These are phyloP conservation scores for Polytrichum formosum DNA, from an alignment of 225 moss, liverwort and hornwort species.

Conservation along the genomic window DNA sequence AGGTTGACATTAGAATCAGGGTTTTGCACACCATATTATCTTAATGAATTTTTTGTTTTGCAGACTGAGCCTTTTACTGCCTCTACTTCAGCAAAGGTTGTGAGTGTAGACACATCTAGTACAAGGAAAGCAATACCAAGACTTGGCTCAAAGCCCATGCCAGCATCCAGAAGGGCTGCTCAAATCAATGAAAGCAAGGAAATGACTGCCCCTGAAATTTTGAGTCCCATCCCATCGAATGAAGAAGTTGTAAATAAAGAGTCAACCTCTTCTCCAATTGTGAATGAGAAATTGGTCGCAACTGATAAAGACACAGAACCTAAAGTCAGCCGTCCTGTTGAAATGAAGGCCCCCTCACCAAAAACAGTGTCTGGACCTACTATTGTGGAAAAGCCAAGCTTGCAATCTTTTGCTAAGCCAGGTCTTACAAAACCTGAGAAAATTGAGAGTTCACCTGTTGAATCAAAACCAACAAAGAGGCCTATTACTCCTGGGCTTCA, in stretches of 20 bases:
- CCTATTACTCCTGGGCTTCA: neutral
- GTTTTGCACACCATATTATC: too few species aligned
- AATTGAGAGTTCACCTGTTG: neutral
- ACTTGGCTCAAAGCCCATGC: conserved; percentile 29
- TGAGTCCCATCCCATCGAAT: neutral
- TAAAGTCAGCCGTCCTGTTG: conserved; percentile 7
- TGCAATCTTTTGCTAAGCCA: neutral
- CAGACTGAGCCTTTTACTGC: conserved; percentile 21
- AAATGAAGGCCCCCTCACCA: neutral
- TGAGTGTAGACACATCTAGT: conserved; percentile 1
- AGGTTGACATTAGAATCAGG: too few species aligned
- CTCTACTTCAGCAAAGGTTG: conserved; percentile 12
- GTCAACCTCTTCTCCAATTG: conserved; percentile 3
- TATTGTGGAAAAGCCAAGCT: neutral
- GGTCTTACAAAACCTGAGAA: neutral
- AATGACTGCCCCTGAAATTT: neutral
- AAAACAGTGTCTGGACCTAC: neutral
- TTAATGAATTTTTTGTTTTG: neutral
- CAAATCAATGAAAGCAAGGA: conserved; percentile 24
- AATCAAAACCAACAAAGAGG: conserved; percentile 2
- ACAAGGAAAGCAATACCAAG: conserved; percentile 9
- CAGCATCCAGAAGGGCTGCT: conserved; percentile 23
- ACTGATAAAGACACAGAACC: conserved; percentile 24
- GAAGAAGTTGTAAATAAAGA: neutral
- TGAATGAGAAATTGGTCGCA: conserved; percentile 14